Percentiles rank a stretch among this genome's conserved stretches.
These are phyloP conservation scores for Lasiodiplodia sp. DNA, from an alignment of 2,329 filamentous ascomycete genomes.

Conservation along the genomic window DNA sequence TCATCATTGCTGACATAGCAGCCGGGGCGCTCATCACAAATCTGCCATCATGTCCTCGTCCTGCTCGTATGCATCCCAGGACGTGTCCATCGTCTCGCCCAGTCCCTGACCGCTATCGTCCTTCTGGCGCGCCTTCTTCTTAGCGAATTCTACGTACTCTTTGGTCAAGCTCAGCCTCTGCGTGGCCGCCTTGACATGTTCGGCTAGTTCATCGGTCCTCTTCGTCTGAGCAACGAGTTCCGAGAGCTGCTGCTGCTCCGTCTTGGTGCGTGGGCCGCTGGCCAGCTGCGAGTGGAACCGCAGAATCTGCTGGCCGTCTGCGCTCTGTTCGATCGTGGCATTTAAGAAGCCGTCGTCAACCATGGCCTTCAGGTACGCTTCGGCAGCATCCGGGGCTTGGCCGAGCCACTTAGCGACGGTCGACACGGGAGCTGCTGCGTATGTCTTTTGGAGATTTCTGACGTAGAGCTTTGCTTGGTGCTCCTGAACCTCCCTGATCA, in stretches of 20 bases:
- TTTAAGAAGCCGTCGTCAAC: constrained; percentile 60
- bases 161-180: constrained; percentile 63
- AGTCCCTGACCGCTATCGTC: constrained; percentile 41
- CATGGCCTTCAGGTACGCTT: constrained; percentile 61
- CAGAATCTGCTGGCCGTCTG: constrained; percentile 54
- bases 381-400: constrained; percentile 58
- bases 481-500: constrained; percentile 73
- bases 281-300: constrained; percentile 58
- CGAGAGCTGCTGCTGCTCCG: constrained; percentile 49
- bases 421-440: constrained; percentile 66
- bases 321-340: constrained; percentile 57
- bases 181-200: constrained; percentile 62
- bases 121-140: constrained; percentile 55
- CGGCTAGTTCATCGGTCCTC: constrained; percentile 59
- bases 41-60: constrained; percentile 52
- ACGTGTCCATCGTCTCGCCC: constrained; percentile 47
- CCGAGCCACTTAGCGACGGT: constrained; percentile 61
- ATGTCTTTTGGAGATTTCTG: constrained; percentile 74
- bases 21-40: constrained; percentile 36
- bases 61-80: constrained; percentile 44
- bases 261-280: constrained; percentile 47
- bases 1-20: constrained; percentile 5
- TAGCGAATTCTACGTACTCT: constrained; percentile 64
- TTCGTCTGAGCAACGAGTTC: constrained; percentile 59
- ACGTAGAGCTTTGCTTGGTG: constrained; percentile 81